These are phyloP conservation scores for Rehmannia glutinosa DNA, from an alignment of 257 asterid genomes.

Conservation along the genomic window DNA sequence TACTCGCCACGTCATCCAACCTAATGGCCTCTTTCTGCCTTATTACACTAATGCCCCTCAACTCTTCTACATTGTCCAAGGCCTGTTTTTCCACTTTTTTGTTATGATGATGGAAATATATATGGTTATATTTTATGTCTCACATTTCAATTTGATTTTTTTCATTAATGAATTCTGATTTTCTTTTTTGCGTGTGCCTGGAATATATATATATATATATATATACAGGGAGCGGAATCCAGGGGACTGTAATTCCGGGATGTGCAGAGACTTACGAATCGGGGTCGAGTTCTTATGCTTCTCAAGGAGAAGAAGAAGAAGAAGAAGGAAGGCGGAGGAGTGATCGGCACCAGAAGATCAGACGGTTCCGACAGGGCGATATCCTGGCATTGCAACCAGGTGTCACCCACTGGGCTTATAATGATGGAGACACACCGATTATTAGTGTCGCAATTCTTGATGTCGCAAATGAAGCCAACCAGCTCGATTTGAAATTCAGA, in stretches of 20 bases:
- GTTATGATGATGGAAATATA: too few relatives aligned
- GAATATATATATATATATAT: background rate
- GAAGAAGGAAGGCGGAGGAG: conserved; percentile 9
- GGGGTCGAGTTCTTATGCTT: background rate
- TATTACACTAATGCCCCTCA: conserved; percentile 47
- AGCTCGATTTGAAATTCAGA: conserved; percentile 53
- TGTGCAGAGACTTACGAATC: conserved; percentile 59
- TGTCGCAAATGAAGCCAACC: conserved; percentile 38
- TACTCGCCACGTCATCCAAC: conserved; percentile 30
- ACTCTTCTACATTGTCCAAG: conserved; percentile 43
- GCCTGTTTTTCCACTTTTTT: background rate
- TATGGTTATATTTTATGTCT: too few relatives aligned
- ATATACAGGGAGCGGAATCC: conserved; percentile 39
- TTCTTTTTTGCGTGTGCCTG: background rate
- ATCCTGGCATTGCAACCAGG: conserved; percentile 48
- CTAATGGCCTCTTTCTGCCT: conserved; percentile 49
- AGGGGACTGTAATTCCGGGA: conserved; percentile 50
- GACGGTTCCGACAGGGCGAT: conserved; percentile 49
- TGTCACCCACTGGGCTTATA: conserved; percentile 45
- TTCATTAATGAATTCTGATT: background rate
- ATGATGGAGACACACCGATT: conserved; percentile 42
- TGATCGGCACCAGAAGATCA: conserved; percentile 55
- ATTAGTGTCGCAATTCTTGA: conserved; percentile 35
- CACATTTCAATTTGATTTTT: too few relatives aligned
- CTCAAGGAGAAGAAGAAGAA: background rate